Evolutionary conservation across 768 basidiomycete genomes (phyloP).

Genomic region (Serendipita vermifera): DNA sequence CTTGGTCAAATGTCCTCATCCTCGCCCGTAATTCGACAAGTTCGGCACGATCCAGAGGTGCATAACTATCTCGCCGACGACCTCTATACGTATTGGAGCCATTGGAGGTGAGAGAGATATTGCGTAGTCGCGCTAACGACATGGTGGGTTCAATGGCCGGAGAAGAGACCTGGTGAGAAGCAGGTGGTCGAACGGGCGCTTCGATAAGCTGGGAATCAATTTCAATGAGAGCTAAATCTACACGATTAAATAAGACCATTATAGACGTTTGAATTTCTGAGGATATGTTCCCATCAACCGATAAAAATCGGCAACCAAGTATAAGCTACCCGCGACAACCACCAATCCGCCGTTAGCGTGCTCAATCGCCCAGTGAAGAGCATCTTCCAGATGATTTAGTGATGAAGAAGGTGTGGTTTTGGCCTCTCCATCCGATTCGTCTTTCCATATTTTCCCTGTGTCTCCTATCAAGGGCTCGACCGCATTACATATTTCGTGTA

Average conservation of each 20-base stretch:
- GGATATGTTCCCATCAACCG: slow-evolving; percentile 27
- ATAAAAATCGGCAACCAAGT: slow-evolving; percentile 90
- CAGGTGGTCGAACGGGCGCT: background rate
- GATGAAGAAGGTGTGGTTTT: no score
- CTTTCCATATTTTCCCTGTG: slow-evolving; percentile 23
- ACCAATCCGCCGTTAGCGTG: slow-evolving; percentile 30
- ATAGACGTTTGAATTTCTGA: background rate
- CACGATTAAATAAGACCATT: no score
- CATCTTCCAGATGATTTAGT: slow-evolving; percentile 21
- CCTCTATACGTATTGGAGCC: background rate
- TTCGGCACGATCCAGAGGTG: slow-evolving; percentile 25
- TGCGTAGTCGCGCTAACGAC: background rate
- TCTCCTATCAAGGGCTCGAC: slow-evolving; percentile 32
- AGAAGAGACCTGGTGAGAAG: background rate
- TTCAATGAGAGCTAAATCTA: no score
- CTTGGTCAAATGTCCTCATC: slow-evolving; percentile 71
- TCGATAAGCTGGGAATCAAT: background rate
- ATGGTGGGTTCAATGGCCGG: background rate
- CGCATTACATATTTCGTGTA: slow-evolving; percentile 35
- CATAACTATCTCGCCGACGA: slow-evolving; percentile 6
- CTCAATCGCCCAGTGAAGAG: slow-evolving; percentile 34
- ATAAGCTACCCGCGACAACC: slow-evolving; percentile 81
- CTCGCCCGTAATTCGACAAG: slow-evolving; percentile 61
- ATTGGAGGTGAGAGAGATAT: background rate
- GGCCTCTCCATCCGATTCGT: slow-evolving; percentile 6